phyloP scores from a whole-genome alignment of 176 grass and related monocot genomes.

The Triticum timopheevii region DNA sequence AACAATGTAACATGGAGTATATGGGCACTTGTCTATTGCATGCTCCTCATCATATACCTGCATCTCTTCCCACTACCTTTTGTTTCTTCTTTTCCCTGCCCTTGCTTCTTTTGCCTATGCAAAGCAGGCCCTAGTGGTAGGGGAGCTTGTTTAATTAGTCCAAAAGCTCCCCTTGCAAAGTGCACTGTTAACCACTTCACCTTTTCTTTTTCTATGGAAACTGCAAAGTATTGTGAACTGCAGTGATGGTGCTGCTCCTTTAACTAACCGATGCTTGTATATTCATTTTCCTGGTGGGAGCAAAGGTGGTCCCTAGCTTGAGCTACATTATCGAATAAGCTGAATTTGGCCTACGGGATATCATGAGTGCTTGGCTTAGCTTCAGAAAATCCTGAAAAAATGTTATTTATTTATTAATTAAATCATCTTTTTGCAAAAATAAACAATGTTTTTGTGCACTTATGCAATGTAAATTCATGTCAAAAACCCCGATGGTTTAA shows the following conservation, averaged over 20 bases:
- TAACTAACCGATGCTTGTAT: conserved; percentile 33
- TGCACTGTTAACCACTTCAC: conserved; percentile 21
- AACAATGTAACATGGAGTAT: conserved; percentile 57
- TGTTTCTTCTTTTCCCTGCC: conserved; percentile 35
- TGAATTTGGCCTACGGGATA: conserved; percentile 26
- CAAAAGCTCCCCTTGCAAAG: conserved; percentile 6
- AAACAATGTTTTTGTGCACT: not conserved
- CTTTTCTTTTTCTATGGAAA: conserved; percentile 5
- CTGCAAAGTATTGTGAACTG: conserved; percentile 35
- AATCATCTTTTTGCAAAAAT: not conserved
- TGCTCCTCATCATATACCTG: conserved; percentile 13
- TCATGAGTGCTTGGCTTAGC: conserved; percentile 25
- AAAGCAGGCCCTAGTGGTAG: conserved; percentile 10
- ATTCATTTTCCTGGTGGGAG: not conserved
- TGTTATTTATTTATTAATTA: not conserved
- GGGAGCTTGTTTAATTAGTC: not conserved
- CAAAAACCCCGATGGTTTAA: not conserved
- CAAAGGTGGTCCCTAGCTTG: conserved; percentile 17
- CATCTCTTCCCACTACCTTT: conserved; percentile 33
- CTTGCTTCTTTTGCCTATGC: conserved; percentile 44
- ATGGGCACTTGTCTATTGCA: conserved; percentile 26
- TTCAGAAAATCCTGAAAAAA: not conserved
- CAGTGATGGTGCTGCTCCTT: conserved; percentile 23
- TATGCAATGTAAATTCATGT: not conserved
- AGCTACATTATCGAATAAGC: conserved; percentile 15